Evolutionary conservation across 176 grass and related monocot genomes (phyloP).

Genomic region (Secale cereale): DNA sequence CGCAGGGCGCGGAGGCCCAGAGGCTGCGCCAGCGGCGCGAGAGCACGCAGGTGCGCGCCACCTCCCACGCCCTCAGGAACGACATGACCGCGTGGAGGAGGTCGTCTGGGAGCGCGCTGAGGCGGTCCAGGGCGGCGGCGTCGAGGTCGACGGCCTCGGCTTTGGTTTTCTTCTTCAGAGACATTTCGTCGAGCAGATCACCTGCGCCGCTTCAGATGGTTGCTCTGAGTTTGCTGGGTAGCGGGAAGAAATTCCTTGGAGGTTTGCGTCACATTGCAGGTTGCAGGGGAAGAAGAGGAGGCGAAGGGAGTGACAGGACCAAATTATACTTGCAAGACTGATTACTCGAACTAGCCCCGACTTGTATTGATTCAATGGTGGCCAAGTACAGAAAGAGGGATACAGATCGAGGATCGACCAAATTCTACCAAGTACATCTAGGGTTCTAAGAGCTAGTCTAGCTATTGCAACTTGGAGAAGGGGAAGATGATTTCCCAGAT

Average conservation of each 20-base stretch:
- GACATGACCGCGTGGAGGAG: background rate
- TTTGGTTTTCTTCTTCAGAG: background rate
- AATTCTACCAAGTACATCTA: too few relatives aligned
- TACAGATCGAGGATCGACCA: too few relatives aligned
- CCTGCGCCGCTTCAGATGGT: background rate
- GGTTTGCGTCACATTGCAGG: background rate
- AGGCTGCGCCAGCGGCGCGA: background rate
- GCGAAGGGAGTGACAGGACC: background rate
- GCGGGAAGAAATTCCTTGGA: background rate
- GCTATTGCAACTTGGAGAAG: too few relatives aligned
- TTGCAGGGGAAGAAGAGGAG: background rate
- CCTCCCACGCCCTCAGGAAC: background rate
- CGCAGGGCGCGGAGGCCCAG: background rate
- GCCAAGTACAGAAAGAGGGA: too few relatives aligned
- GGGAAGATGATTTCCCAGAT: too few relatives aligned
- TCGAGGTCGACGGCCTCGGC: background rate
- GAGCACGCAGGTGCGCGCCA: background rate
- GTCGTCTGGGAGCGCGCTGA: background rate
- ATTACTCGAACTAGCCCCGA: too few relatives aligned
- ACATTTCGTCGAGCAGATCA: background rate
- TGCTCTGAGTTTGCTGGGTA: background rate
- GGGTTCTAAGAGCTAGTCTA: too few relatives aligned
- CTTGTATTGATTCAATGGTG: too few relatives aligned
- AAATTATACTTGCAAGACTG: too few relatives aligned
- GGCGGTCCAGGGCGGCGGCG: background rate